Base-by-base conservation (phyloP, 176 grass and related monocot species). In the Themeda triandra region DNA sequence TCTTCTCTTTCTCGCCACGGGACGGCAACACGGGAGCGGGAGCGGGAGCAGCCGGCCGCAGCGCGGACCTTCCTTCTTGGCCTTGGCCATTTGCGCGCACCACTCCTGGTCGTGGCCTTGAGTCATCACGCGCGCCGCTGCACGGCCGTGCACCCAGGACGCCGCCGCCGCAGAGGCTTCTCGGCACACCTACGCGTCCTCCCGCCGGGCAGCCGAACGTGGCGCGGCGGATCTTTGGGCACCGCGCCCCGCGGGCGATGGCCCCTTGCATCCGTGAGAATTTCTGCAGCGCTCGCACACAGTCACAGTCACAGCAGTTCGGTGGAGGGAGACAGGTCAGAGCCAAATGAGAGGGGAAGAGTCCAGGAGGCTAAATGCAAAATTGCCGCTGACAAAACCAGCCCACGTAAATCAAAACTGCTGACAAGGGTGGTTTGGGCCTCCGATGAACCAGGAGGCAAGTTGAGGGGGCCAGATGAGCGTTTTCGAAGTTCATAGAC, bases 231-330 rank as follows among this genome's bases (percentile, higher is more conserved):
- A 54, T 1, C 41, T 40, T 70, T 8, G 62, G 28, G 29, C 39
- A 30, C 63, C 19, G 23, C 82, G 69, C 40, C 18, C 58, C 70
- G 81, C 78, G 63, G 35, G 35, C 33, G n/a, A 85, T 13, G 83
- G 29, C 32, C 31, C 78, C 88, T 13, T 86, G 78, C 88, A 89
- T 89, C 10, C 3, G 75, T 27, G 66, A 63, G 30, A 36, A 30
- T n/a, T n/a, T n/a, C n/a, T 12, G 71, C 35, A 37, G 44, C 58
- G 66, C 37, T 39, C 37, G 37, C 37, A 9, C 23, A 15, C 23
- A 15, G n/a, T n/a, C 17, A 14, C 6, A 8, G 49, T 11, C 21
- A 29, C n/a, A n/a, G n/a, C 44, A 53, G 65, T 13, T 44, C 14
- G 19, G 45, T 28, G 48, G 8, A n/a, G n/a, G n/a, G n/a, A n/a